phyloP scores from a whole-genome alignment of 495 filamentous ascomycete genomes.

The Hypoxylon crocopeplum region DNA sequence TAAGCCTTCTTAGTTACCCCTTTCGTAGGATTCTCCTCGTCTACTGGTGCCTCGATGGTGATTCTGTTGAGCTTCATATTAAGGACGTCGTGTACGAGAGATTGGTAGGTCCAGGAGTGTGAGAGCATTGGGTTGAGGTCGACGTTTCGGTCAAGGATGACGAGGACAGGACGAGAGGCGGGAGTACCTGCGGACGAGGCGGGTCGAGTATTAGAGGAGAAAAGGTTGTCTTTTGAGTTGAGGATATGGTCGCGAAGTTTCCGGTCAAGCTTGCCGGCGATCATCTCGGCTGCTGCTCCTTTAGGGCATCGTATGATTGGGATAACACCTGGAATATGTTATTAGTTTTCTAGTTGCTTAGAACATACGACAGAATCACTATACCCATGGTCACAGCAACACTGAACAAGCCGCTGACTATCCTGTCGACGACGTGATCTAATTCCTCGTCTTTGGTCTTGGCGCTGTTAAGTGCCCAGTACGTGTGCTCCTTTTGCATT shows the following conservation, averaged over 20 bases:
- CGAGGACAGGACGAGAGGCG: constrained; percentile 78
- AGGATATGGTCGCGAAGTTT: constrained; percentile 96
- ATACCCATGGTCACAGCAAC: constrained; percentile 96
- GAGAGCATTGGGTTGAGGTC: constrained; percentile 98
- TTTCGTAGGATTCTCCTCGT: constrained; percentile 75
- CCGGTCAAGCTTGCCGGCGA: constrained; percentile 89
- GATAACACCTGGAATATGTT: constrained; percentile 67
- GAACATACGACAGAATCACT: constrained; percentile 19
- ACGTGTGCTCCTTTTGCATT: constrained; percentile 82
- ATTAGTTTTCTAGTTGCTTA: constrained; percentile 14
- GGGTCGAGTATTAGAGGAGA: constrained; percentile 60
- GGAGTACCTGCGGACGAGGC: constrained; percentile 59
- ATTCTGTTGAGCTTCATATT: constrained; percentile 96
- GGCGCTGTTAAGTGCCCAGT: constrained; percentile 93
- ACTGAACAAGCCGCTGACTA: constrained; percentile 94
- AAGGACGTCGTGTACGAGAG: constrained; percentile 92
- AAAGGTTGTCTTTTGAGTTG: constrained; percentile 96
- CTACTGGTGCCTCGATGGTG: constrained; percentile 81
- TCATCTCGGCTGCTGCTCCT: constrained; percentile 91
- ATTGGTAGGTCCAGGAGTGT: constrained; percentile 99
- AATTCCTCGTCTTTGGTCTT: constrained; percentile 89
- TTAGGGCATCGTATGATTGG: constrained; percentile 93
- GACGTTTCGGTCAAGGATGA: constrained; percentile 93
- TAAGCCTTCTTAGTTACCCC: constrained; percentile 82
- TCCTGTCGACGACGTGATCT: constrained; percentile 83